phyloP scores from a whole-genome alignment of 169 alveolate genomes.

The Ophryocystis elektroscirrha region DNA sequence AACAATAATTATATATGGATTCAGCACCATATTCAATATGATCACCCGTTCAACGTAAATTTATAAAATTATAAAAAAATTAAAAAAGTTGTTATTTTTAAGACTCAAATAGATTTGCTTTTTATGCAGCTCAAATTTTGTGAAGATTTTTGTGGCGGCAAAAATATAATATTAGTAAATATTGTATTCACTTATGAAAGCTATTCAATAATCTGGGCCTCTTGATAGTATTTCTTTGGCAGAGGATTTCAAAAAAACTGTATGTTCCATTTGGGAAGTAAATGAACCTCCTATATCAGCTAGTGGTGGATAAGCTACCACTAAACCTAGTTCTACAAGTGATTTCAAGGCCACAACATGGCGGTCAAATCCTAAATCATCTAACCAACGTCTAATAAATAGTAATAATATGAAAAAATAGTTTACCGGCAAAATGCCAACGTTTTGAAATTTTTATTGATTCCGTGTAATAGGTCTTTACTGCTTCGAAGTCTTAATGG shows the following conservation, averaged over 20 bases:
- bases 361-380: conserved; percentile 75
- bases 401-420: too few species aligned
- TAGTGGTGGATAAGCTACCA: conserved; percentile 96
- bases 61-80: too few species aligned
- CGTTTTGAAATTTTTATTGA: conserved; percentile 74
- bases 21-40: too few species aligned
- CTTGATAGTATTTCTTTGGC: conserved; percentile 88
- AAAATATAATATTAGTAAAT: too few species aligned
- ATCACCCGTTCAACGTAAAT: too few species aligned
- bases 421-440: conserved; percentile 95
- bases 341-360: conserved; percentile 72
- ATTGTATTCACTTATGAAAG: too few species aligned
- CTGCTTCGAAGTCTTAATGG: conserved; percentile 25
- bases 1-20: too few species aligned
- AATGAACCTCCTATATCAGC: conserved; percentile 77
- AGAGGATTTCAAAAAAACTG: conserved; percentile 82
- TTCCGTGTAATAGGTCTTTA: conserved; percentile 41
- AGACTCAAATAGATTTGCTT: too few species aligned
- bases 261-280: conserved; percentile 98
- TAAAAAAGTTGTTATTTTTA: too few species aligned
- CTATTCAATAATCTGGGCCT: conserved; percentile 81
- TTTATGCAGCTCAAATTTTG: too few species aligned
- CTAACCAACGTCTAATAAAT: conserved; percentile 95
- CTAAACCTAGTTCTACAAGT: conserved; percentile 78
- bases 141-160: too few species aligned